Evolutionary conservation across 139 green algal genomes (phyloP).

Genomic region (Deuterostichococcus epilithicus): DNA sequence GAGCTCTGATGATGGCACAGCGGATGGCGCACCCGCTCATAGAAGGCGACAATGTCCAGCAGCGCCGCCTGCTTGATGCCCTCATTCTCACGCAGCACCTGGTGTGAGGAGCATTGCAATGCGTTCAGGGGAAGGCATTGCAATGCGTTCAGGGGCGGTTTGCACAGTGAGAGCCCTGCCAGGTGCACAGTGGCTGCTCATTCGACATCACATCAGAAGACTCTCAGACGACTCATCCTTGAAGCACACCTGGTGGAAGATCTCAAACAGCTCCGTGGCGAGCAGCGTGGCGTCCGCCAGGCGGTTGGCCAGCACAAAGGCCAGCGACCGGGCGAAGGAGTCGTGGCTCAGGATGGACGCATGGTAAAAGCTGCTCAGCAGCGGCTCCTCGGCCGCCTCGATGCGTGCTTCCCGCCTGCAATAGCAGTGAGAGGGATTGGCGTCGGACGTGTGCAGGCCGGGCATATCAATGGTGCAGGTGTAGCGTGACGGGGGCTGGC

Average conservation of each 20-base stretch:
- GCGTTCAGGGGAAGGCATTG: too few relatives aligned
- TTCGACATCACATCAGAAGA: too few relatives aligned
- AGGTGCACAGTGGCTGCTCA: too few relatives aligned
- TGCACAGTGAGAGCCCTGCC: too few relatives aligned
- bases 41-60: conserved; percentile 40
- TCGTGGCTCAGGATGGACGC: conserved; percentile 54
- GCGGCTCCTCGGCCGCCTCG: conserved; percentile 46
- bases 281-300: conserved; percentile 51
- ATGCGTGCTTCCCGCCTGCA: conserved; percentile 36
- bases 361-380: conserved; percentile 63
- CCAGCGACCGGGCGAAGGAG: conserved; percentile 48
- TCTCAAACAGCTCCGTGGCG: conserved; percentile 43
- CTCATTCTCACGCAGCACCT: conserved; percentile 18
- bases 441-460: background rate
- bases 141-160: too few relatives aligned
- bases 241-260: too few relatives aligned
- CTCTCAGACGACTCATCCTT: too few relatives aligned
- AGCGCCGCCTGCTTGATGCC: conserved; percentile 31
- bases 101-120: too few relatives aligned
- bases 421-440: background rate
- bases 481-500: background rate
- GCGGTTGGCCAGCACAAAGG: conserved; percentile 60
- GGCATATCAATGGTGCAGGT: background rate
- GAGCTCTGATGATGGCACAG: conserved; percentile 40
- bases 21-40: conserved; percentile 41